Evolutionary conservation across 2,329 filamentous ascomycete species (phyloP), one percentile per base, ranked within the genome.

Genomic region (Alternaria sp.): DNA sequence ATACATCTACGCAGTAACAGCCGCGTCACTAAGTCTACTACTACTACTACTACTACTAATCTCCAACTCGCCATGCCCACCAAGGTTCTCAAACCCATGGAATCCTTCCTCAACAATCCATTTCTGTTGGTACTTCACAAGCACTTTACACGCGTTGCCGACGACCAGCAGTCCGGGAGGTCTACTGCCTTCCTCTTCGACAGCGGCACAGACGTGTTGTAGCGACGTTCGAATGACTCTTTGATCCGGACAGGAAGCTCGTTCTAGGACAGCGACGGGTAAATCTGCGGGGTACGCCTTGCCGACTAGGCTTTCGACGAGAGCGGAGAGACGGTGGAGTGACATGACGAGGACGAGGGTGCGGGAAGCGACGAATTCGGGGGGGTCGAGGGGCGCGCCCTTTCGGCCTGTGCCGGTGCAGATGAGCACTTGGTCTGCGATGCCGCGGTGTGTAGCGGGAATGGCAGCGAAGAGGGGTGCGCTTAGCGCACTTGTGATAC

Each of bases 311-410:
- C 91, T 90, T 6, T 83, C 82, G 0, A 97, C 85, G 1, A 99
- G 81, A 0, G 87, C 90, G 3, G 80, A 81, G 14, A 99, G 88
- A 51, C 95, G 86, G 79, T 99, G 95, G 62, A 99, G 80, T 4
- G 92, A 92, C 95, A 99, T 99, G 46, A 99, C 80, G 66, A 98
- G 97, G 4, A 99, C 91, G 1, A 95, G 91, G 0, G 95, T 98
- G 56, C 93, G 85, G 8, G 86, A 90, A 2, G 84, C 76, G 0
- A 93, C 86, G 75, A 88, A 97, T 62, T 88, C 88, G 0, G 95
- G 95, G 33, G 93, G 92, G n/a, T 86, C 81, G 0, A 93, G 93
- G 0, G 92, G 83, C 54, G 86, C 90, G 11, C 95, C 95, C 79
- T 96, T 96, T 71, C 95, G 87, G 0, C 95, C 95, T 0, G 95